A percentile compares a stretch with the other conserved stretches of the same genome.
Evolutionary conservation across 2,329 filamentous ascomycete species (phyloP).

Genomic region (Lasiodiplodia hormozganensis): DNA sequence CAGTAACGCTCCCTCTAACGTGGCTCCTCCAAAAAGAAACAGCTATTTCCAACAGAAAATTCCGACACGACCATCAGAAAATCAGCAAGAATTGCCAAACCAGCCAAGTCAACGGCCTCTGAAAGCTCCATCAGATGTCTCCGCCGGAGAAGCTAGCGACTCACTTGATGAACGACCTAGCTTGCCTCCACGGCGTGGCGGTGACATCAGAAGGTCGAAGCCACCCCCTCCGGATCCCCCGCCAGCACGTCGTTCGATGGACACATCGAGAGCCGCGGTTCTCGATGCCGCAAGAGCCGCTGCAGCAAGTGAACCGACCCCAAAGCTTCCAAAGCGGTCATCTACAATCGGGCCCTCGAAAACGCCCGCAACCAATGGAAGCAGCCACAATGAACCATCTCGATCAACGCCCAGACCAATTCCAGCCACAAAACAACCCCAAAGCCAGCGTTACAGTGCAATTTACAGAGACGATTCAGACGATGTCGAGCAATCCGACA

Average conservation of each 20-base stretch:
- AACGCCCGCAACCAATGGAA: conserved; percentile 8
- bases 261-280: conserved; percentile 29
- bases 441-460: conserved; percentile 16
- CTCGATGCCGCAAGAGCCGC: conserved; percentile 13
- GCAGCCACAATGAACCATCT: conserved; percentile 1
- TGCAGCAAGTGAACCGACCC: conserved; percentile 8
- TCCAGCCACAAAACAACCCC: conserved; percentile 5
- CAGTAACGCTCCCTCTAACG: conserved; percentile 31
- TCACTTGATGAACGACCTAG: conserved; percentile 55
- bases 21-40: conserved; percentile 34
- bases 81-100: conserved; percentile 32
- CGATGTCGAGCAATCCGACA: conserved; percentile 55
- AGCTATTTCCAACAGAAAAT: conserved; percentile 39
- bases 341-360: conserved; percentile 37
- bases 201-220: conserved; percentile 43
- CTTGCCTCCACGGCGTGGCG: conserved; percentile 53
- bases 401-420: neutral
- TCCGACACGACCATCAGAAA: conserved; percentile 36
- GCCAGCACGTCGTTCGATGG: conserved; percentile 46
- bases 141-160: conserved; percentile 34
- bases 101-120: conserved; percentile 1
- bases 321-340: conserved; percentile 40
- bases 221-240: conserved; percentile 40
- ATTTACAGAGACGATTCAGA: conserved; percentile 54
- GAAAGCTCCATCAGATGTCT: conserved; percentile 6